phyloP scores from a whole-genome alignment of 2,329 filamentous ascomycete species.

The Colletotrichum zoysiae region DNA sequence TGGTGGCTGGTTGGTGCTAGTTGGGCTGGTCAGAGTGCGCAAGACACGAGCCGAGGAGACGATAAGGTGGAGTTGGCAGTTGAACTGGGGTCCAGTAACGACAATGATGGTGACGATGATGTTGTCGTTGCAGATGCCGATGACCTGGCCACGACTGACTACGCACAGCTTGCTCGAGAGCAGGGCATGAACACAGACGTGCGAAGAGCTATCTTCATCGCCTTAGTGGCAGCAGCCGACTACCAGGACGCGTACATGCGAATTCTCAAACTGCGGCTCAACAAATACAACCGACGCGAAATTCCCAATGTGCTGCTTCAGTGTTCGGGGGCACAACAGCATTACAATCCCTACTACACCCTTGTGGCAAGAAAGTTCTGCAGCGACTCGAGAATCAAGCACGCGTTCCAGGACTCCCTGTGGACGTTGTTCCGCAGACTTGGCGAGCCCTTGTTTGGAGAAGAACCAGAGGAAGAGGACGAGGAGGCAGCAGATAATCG shows the following conservation, averaged over 20 bases:
- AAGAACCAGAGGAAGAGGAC: constrained; percentile 69
- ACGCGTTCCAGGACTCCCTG: constrained; percentile 87
- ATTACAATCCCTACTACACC: constrained; percentile 94
- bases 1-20: constrained; percentile 99
- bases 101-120: constrained; percentile 48
- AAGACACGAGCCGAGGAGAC: constrained; percentile 37
- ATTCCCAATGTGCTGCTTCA: constrained; percentile 90
- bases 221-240: constrained; percentile 87
- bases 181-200: constrained; percentile 90
- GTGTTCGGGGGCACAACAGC: constrained; percentile 84
- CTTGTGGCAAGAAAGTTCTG: constrained; percentile 85
- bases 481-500: constrained; percentile 62
- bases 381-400: constrained; percentile 78
- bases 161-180: constrained; percentile 78
- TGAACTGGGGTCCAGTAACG: constrained; percentile 39
- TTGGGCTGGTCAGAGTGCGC: constrained; percentile 68
- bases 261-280: constrained; percentile 84
- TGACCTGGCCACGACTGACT: constrained; percentile 71
- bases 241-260: constrained; percentile 86
- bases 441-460: constrained; percentile 82
- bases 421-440: constrained; percentile 89
- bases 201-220: constrained; percentile 91
- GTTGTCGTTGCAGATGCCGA: constrained; percentile 47
- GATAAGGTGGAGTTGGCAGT: not conserved
- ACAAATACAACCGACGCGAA: constrained; percentile 87